Evolutionary conservation across 257 asterid genomes (phyloP).

Genomic region (Thymus mandschuricus): DNA sequence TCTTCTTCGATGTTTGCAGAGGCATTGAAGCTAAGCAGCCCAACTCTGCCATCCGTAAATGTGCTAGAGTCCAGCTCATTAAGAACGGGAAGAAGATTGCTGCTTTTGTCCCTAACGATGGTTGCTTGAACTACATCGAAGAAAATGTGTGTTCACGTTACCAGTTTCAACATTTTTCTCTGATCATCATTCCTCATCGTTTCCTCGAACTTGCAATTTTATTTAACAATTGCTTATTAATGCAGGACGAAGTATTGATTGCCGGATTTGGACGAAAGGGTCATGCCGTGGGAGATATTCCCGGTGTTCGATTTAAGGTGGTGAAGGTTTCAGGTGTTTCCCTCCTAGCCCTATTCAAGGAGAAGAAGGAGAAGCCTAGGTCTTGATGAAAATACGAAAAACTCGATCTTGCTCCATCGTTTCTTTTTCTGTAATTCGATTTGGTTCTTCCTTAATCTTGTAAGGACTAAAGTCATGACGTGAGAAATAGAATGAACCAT

Average conservation of each 20-base stretch:
- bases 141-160: constrained; percentile 45
- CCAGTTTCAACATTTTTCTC: neutral
- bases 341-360: constrained; percentile 64
- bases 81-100: constrained; percentile 70
- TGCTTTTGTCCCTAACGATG: constrained; percentile 55
- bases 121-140: constrained; percentile 61
- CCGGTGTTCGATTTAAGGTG: constrained; percentile 63
- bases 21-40: constrained; percentile 78
- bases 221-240: too few relatives aligned
- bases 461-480: too few relatives aligned
- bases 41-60: constrained; percentile 58
- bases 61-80: constrained; percentile 64
- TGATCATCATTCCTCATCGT: neutral
- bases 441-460: too few relatives aligned
- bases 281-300: constrained; percentile 69
- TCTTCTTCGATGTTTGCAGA: constrained; percentile 36
- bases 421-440: too few relatives aligned
- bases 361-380: constrained; percentile 60
- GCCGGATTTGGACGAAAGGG: constrained; percentile 68
- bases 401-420: neutral
- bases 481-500: too few relatives aligned
- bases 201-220: neutral
- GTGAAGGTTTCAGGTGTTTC: constrained; percentile 68
- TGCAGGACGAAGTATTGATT: constrained; percentile 63
- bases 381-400: constrained; percentile 26